These are phyloP conservation scores for Nemania sp. DNA, from an alignment of 2,329 filamentous ascomycete genomes.

Conservation along the genomic window DNA sequence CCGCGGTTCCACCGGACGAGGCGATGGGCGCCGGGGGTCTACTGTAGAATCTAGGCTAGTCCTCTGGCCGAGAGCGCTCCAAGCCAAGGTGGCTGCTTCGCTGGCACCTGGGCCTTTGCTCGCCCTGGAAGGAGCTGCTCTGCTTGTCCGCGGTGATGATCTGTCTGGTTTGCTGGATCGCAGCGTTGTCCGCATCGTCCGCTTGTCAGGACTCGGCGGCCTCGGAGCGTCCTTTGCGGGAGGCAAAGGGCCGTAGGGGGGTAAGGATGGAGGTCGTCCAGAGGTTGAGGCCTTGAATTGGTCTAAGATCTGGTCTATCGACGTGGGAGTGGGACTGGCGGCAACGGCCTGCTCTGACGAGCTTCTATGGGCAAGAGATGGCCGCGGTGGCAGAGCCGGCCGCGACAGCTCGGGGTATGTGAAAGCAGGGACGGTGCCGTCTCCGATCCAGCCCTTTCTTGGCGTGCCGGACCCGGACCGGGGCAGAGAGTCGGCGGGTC, in stretches of 20 bases:
- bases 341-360: constrained; percentile 54
- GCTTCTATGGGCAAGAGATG: constrained; percentile 56
- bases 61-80: constrained; percentile 51
- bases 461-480: constrained; percentile 26
- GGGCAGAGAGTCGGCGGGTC: too few relatives aligned
- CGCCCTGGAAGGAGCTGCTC: constrained; percentile 46
- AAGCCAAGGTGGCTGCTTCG: constrained; percentile 67
- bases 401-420: constrained; percentile 81
- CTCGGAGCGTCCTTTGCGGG: constrained; percentile 45
- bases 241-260: constrained; percentile 40
- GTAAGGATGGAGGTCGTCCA: constrained; percentile 32
- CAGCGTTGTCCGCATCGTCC: constrained; percentile 64
- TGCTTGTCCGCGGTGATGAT: constrained; percentile 42
- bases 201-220: constrained; percentile 62
- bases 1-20: constrained; percentile 37
- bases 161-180: constrained; percentile 55
- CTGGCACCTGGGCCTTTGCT: constrained; percentile 58
- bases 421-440: constrained; percentile 79
- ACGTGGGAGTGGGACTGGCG: constrained; percentile 37
- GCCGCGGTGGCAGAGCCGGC: constrained; percentile 61
- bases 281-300: constrained; percentile 35
- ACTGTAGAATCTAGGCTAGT: constrained; percentile 34
- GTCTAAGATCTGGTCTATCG: constrained; percentile 32
- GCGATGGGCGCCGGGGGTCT: constrained; percentile 26
- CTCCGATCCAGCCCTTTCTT: constrained; percentile 69